Evolutionary conservation across 1,284 basidiomycete species (phyloP), one percentile per base, ranked within the genome.

Genomic region (Exsudoporus floridanus): DNA sequence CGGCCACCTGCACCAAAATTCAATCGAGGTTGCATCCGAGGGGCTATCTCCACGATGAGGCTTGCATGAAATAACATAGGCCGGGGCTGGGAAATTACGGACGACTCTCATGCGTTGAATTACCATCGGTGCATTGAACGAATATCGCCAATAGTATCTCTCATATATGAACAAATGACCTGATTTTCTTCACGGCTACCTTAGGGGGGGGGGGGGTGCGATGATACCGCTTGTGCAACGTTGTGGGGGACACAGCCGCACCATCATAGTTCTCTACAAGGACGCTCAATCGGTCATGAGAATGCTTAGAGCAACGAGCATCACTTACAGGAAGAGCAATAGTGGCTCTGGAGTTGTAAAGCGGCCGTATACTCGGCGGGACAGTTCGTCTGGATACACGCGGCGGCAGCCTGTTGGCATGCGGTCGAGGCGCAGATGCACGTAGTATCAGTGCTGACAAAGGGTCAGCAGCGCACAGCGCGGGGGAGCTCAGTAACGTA

Each of bases 341-440:
- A 30, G 8, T n/a, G 0, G 1, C 12, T 4, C 41, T 59, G 52
- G 16, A 66, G 48, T 23, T 41, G 25, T 1, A 1, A 2, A 0
- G 65, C 69, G 0, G 49, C 2, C 4, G 21, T 4, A 0, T 56
- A 0, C 2, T 71, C 69, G 0, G n/a, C 10, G 1, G 55, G 45
- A 8, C 66, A 67, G 38, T 48, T 63, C 4, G 33, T 5, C 18
- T 27, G 4, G 27, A 71, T 46, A 47, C 69, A 67, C 4, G 1
- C 0, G 0, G 0, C 1, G n/a, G 64, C 61, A 3, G 47, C 53
- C 5, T 5, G 0, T 25, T 69, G 64, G 64, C 65, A 67, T 2
- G 53, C n/a, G 2, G 27, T 21, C 21, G 65, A 69, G 0, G 53
- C 45, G 39, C 66, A 67, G 21, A 56, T 48, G 19, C 66, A 67